Conservation (phyloP, 345 rosid genomes). For the Syzygium jambos region DNA sequence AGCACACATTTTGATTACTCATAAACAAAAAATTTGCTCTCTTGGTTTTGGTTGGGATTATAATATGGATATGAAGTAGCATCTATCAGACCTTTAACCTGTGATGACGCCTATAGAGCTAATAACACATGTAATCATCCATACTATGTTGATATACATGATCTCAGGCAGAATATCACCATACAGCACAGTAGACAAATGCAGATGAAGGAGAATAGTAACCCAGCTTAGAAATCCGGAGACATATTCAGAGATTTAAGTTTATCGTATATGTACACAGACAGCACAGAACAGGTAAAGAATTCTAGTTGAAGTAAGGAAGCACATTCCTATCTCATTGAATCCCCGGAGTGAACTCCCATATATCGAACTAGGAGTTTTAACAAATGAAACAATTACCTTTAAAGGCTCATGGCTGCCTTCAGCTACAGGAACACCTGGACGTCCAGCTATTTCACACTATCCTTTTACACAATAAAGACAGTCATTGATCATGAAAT, state of each 20-base stretch:
- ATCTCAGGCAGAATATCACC: background rate
- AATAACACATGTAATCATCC: background rate
- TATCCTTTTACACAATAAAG: slow-evolving; percentile 60
- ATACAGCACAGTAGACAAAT: background rate
- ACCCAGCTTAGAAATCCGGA: background rate
- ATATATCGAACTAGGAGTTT: background rate
- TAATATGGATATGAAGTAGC: background rate
- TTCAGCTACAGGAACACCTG: slow-evolving; percentile 78
- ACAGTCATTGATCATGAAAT: slow-evolving; percentile 40
- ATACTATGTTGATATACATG: background rate
- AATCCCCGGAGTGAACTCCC: background rate
- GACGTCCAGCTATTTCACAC: slow-evolving; percentile 93
- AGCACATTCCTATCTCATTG: background rate
- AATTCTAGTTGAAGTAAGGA: background rate
- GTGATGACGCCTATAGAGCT: background rate
- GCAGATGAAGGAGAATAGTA: background rate
- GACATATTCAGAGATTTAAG: background rate
- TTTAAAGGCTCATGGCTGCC: slow-evolving; percentile 76
- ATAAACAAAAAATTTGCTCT: background rate
- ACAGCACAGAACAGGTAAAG: background rate
- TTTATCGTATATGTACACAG: background rate
- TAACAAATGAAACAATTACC: slow-evolving; percentile 30
- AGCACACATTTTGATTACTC: background rate
- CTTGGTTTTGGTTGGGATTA: background rate
- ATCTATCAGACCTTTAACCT: background rate